Evolutionary conservation across 148 eudicot genomes (phyloP), one percentile per base, ranked within the genome.

Genomic region (Bassia scoparia): DNA sequence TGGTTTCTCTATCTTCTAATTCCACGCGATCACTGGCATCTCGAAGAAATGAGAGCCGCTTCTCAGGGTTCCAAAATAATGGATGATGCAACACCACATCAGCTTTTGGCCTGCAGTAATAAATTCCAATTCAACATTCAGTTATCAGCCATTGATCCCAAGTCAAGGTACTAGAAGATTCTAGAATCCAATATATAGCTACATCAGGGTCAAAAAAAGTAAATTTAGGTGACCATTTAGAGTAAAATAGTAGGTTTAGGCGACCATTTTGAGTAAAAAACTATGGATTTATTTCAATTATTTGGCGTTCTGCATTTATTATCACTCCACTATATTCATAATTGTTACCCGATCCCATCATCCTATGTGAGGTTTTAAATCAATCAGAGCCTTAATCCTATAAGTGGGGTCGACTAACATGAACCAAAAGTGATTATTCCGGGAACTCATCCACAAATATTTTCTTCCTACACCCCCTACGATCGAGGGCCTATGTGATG

Each of bases 21-120:
- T 96, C 99, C 13, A 96, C 93, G 53, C 96, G 86, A 71, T 96
- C 97, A 79, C 99, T 96, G 1, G 89, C 81, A 67, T 96, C 97
- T n/a, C 96, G 97, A 26, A 96, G 83, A 79, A 92, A 96, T 26
- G 96, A 96, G 41, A 96, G 82, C 67, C 94, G 83, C 83, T 62
- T 79, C 70, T 92, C 99, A 13, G 97, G 83, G 72, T 73, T 85
- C 99, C 99, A 96, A 81, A 96, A 90, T 59, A 96, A 74, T 58
- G 99, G 99, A 80, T 96, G 96, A 62, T 81, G 71, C 50, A 96
- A 76, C 61, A 90, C 94, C 30, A 87, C 92, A 5, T 34, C 20
- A 4, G 99, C 97, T 77, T 76, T 96, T 65, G 92, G 97, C 84
- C 99, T 96, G 83, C 56, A 69, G 35, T 63, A 41, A 54, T 49